Evolutionary conservation across 2,329 filamentous ascomycete species (phyloP), one percentile per base, ranked within the genome.

Genomic region (Davidsoniella virescens): DNA sequence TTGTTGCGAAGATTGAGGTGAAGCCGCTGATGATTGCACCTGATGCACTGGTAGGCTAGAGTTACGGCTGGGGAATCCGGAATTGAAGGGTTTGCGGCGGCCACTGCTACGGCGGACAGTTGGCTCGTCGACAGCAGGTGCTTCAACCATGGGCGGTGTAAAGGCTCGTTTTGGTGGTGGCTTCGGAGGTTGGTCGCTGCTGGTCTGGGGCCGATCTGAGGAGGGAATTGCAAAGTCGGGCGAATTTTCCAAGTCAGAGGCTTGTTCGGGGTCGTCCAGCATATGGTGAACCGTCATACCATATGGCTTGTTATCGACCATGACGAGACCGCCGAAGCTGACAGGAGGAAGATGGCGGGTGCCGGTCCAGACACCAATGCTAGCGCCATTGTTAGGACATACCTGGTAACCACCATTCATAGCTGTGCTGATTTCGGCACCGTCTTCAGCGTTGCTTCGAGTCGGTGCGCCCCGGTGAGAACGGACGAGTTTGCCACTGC

Each of bases 211-310:
- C 23, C 47, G 39, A 5, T 25, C 38, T 37, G 47, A 41, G 36
- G 47, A 49, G 23, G 38, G 38, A 37, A 40, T 42, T 38, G 41
- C 40, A 41, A 49, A 12, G 29, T 37, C 36, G 9, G 36, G 17
- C 10, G 47, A 12, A 43, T 14, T 25, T 14, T 65, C 63, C 9
- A 38, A 23, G 20, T 42, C 39, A 36, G 36, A 47, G 5, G 41
- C 50, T 23, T 48, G 38, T 3, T 75, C 74, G 1, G 75, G 76
- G 52, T 80, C 75, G 68, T 95, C 90, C 2, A 96, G 76, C 79
- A 96, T 90, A 63, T 96, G 90, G 60, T 96, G 90, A 0, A 96
- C 90, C 18, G 87, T 95, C 85, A 96, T 92, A 10, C 90, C 90
- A 59, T 87, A 92, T 0, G 85, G 78, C 62, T 83, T 80, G 50